Evolutionary conservation across 164 flowering plant species (phyloP).

Genomic region (Paratinospora sagittata): DNA sequence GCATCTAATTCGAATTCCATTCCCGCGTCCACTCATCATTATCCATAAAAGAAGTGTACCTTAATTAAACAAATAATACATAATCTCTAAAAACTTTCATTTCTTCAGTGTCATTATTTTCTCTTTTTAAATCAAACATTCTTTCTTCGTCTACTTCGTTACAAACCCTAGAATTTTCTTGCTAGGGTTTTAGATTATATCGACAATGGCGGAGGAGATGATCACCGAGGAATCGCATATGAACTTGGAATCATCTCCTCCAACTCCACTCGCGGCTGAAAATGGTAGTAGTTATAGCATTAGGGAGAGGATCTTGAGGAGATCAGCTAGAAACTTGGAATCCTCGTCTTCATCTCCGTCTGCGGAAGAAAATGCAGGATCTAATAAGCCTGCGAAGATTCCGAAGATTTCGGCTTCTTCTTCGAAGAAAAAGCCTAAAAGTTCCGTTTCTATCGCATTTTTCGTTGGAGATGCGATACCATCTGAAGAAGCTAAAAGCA

Average conservation of each 20-base stretch:
- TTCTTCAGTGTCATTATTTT: background rate
- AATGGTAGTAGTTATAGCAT: background rate
- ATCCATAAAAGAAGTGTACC: too few species aligned
- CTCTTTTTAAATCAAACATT: too few species aligned
- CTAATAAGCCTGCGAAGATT: slow-evolving; percentile 4
- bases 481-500: slow-evolving; percentile 39
- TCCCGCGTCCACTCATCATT: too few species aligned
- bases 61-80: too few species aligned
- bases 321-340: slow-evolving; percentile 7
- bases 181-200: slow-evolving; percentile 11
- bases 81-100: background rate
- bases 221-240: background rate
- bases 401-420: slow-evolving; percentile 6
- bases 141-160: too few species aligned
- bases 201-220: slow-evolving; percentile 11
- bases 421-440: slow-evolving; percentile 1
- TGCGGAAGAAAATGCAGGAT: background rate
- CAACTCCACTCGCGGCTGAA: background rate
- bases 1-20: too few species aligned
- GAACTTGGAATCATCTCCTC: background rate
- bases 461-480: slow-evolving; percentile 56
- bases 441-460: slow-evolving; percentile 3
- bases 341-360: slow-evolving; percentile 10
- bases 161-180: slow-evolving; percentile 6
- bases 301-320: slow-evolving; percentile 4